Percentiles rank a stretch among this genome's conserved stretches.
Evolutionary conservation across 2,329 filamentous ascomycete species (phyloP).

Genomic region (Alternaria sp.): DNA sequence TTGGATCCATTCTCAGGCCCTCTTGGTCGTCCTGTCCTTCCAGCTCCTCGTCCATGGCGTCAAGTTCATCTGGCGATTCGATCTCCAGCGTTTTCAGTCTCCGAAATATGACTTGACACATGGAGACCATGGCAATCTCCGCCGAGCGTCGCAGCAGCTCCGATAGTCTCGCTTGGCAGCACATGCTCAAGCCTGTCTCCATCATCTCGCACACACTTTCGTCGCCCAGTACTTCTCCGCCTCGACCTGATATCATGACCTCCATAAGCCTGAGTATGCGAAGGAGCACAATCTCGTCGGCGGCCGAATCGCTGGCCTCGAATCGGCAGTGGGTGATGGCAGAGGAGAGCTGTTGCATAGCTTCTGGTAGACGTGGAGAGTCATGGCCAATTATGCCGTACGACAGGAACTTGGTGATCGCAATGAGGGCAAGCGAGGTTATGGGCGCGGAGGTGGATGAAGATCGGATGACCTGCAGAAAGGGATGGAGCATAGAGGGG

Average conservation of each 20-base stretch:
- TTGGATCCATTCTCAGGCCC: conserved; percentile 83
- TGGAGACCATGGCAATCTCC: conserved; percentile 96
- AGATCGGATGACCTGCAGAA: conserved; percentile 94
- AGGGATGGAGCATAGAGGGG: conserved; percentile 86
- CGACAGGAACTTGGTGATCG: conserved; percentile 94
- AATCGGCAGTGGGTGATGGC: conserved; percentile 98
- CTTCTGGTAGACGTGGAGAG: conserved; percentile 86
- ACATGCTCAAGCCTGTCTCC: conserved; percentile 96
- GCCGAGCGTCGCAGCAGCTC: conserved; percentile 89
- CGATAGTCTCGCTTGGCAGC: conserved; percentile 90
- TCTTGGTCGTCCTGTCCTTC: conserved; percentile 70
- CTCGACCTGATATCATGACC: conserved; percentile 93
- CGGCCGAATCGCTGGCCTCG: conserved; percentile 92
- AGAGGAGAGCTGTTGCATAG: conserved; percentile 92
- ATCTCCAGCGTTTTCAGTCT: conserved; percentile 87
- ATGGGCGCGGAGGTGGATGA: conserved; percentile 96
- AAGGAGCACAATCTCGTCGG: conserved; percentile 93
- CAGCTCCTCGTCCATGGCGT: conserved; percentile 70
- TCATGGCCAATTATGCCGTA: conserved; percentile 88
- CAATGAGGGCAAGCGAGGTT: conserved; percentile 90
- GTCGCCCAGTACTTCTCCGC: conserved; percentile 92
- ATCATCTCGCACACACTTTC: conserved; percentile 99
- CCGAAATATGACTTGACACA: conserved; percentile 99
- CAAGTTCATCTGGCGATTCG: conserved; percentile 72
- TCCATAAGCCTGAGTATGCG: conserved; percentile 98